Evolutionary conservation across 2,329 filamentous ascomycete genomes (phyloP).

Genomic region (Nemania abortiva): DNA sequence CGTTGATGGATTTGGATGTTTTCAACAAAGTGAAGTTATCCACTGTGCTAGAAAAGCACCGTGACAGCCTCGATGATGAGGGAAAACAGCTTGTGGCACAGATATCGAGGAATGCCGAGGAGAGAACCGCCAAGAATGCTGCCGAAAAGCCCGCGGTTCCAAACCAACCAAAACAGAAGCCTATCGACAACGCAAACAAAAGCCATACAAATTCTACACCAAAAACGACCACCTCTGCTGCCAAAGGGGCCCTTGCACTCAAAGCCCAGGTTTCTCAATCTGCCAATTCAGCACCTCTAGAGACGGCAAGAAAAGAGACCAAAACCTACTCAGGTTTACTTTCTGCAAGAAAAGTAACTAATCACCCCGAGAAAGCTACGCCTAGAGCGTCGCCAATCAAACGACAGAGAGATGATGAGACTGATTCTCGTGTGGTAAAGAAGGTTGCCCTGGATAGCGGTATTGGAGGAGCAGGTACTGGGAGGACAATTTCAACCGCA

Average conservation of each 20-base stretch:
- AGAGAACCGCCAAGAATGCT: slow-evolving; percentile 33
- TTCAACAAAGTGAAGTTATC: slow-evolving; percentile 34
- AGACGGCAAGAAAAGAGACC: slow-evolving; percentile 36
- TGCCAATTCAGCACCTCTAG: slow-evolving; percentile 10
- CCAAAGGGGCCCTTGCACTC: slow-evolving; percentile 21
- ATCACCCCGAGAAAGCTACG: slow-evolving; percentile 35
- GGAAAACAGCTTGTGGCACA: slow-evolving; percentile 44
- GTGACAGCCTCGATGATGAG: slow-evolving; percentile 40
- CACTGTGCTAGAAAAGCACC: slow-evolving; percentile 34
- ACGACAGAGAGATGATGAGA: slow-evolving; percentile 56
- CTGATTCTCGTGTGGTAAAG: slow-evolving; percentile 54
- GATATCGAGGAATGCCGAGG: slow-evolving; percentile 43
- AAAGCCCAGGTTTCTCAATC: slow-evolving; percentile 25
- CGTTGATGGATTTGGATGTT: slow-evolving; percentile 34
- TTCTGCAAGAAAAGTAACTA: slow-evolving; percentile 48
- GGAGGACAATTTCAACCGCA: slow-evolving; percentile 46
- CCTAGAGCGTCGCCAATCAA: slow-evolving; percentile 47
- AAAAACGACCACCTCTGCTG: slow-evolving; percentile 30
- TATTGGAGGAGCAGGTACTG: slow-evolving; percentile 50
- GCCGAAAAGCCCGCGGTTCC: slow-evolving; percentile 23
- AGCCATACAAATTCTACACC: slow-evolving; percentile 31
- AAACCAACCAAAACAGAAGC: slow-evolving; percentile 29
- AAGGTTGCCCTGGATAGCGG: slow-evolving; percentile 54
- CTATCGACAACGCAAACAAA: slow-evolving; percentile 40
- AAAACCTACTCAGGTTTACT: slow-evolving; percentile 47